A percentile compares a stretch with the other conserved stretches of the same genome.
phyloP scores from a whole-genome alignment of 768 basidiomycete genomes.

The Suillus hirtellus region DNA sequence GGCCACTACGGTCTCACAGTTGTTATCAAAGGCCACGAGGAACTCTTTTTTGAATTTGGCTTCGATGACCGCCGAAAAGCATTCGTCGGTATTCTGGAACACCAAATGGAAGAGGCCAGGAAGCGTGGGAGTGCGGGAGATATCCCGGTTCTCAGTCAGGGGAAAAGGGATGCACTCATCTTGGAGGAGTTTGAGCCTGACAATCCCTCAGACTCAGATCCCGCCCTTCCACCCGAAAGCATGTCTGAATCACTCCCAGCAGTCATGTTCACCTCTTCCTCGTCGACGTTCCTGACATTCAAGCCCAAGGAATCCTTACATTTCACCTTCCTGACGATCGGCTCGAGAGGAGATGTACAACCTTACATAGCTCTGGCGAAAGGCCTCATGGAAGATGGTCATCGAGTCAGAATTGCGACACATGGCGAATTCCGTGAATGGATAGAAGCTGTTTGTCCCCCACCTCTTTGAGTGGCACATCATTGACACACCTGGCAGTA shows the following conservation, averaged over 20 bases:
- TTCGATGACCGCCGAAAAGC: slow-evolving; percentile 78
- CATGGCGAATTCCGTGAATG: slow-evolving; percentile 94
- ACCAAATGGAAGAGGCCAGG: slow-evolving; percentile 75
- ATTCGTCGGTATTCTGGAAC: slow-evolving; percentile 73
- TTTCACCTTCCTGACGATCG: slow-evolving; percentile 95
- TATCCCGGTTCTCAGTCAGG: slow-evolving; percentile 42
- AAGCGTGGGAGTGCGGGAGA: slow-evolving; percentile 50
- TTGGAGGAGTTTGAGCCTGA: slow-evolving; percentile 81
- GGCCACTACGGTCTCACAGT: slow-evolving; percentile 88
- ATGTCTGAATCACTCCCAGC: slow-evolving; percentile 76
- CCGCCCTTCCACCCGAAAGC: slow-evolving; percentile 49
- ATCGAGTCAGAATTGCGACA: slow-evolving; percentile 87
- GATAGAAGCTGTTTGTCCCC: slow-evolving; percentile 81
- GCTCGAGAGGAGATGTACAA: slow-evolving; percentile 95
- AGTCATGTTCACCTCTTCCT: slow-evolving; percentile 97
- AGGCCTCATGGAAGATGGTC: slow-evolving; percentile 87
- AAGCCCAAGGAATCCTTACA: slow-evolving; percentile 83
- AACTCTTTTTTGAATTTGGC: slow-evolving; percentile 94
- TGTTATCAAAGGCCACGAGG: slow-evolving; percentile 94
- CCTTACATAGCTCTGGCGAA: slow-evolving; percentile 96
- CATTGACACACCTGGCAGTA: slow-evolving; percentile 49
- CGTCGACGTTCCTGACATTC: slow-evolving; percentile 95
- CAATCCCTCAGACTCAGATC: slow-evolving; percentile 40
- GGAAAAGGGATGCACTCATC: slow-evolving; percentile 71
- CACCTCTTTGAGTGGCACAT: slow-evolving; percentile 4